phyloP scores from a whole-genome alignment of 202 grass and related monocot genomes.

The Panicum hallii region DNA sequence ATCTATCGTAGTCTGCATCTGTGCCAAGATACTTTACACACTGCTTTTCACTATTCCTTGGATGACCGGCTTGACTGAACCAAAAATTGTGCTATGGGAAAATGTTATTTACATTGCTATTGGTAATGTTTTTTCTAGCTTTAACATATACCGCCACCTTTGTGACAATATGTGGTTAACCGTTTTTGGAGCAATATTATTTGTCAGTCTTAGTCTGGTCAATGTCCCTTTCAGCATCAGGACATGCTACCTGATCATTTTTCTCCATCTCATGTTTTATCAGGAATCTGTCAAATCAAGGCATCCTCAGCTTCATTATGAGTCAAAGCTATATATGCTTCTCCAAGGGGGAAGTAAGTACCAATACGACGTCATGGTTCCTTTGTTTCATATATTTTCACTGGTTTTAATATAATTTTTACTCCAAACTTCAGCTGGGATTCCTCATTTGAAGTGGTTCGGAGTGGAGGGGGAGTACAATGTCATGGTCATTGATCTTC shows the following conservation, averaged over 20 bases:
- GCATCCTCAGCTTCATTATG: slow-evolving; percentile 97
- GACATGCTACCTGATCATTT: slow-evolving; percentile 31
- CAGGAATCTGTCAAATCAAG: slow-evolving; percentile 96
- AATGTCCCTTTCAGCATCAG: slow-evolving; percentile 21
- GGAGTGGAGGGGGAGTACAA: slow-evolving; percentile 98
- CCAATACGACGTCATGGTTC: slow-evolving; percentile 14
- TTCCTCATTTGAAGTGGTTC: slow-evolving; percentile 94
- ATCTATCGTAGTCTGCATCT: not conserved
- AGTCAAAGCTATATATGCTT: slow-evolving; percentile 95
- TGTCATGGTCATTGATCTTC: slow-evolving; percentile 97
- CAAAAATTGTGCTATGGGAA: not conserved
- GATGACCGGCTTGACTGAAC: slow-evolving; percentile 41
- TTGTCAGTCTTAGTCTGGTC: not conserved
- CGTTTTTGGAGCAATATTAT: slow-evolving; percentile 16
- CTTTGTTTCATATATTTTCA: not conserved
- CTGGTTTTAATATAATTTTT: slow-evolving; percentile 36
- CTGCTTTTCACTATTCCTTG: not conserved
- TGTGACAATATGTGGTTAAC: not conserved
- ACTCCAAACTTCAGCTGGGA: slow-evolving; percentile 69
- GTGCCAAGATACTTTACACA: slow-evolving; percentile 15
- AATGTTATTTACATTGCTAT: slow-evolving; percentile 29
- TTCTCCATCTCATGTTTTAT: slow-evolving; percentile 40
- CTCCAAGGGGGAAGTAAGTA: slow-evolving; percentile 96
- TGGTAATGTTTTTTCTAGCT: slow-evolving; percentile 26
- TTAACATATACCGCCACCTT: not conserved